Base-by-base conservation (phyloP, 2,329 filamentous ascomycete genomes). In the Aspergillus phoenicis region DNA sequence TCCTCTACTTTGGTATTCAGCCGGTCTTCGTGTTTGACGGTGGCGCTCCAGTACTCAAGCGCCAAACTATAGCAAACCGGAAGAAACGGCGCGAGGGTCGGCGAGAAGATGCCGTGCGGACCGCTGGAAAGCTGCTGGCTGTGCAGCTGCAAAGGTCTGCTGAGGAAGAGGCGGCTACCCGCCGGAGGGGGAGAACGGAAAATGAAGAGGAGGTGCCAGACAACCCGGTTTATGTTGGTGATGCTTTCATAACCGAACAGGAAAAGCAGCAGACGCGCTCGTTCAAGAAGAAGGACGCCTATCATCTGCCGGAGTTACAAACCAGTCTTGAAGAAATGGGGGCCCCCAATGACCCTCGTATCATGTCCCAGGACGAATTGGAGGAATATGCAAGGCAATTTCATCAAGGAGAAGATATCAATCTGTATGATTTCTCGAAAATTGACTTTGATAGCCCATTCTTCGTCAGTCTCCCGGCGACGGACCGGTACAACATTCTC, bases 11-110 rank as follows among this genome's bases (percentile, higher is more conserved):
- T 72, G 95, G 96, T 53, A 97, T 99, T 75, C 91, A 90, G 65
- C 96, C 95, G 0, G 93, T 99, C 48, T 99, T 99, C 75, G 93
- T 99, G 13, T 99, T 99, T 75, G 95, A 99, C 78, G 95, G 96
- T 62, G 95, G 94, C 47, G 96, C 95, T 0, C 96, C 96, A 0
- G 83, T 87, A 2, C 83, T 99, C 65, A 99, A 99, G 81, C 85
- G 94, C 59, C 91, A 96, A 75, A 99, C 95, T 0, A 93, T 99
- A 62, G 87, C 87, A 62, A 86, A 84, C 55, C 84, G 95, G 45
- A 93, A 93, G 75, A 85, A 85, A 62, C 84, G 93, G 62, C 85
- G 95, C 38, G 95, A 99, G 73, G 95, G 94, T 0, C 84, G 93
- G 61, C 85, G 93, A 51, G 95, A 99, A 66, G 95, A 99, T 91